phyloP scores from a whole-genome alignment of 371 early-diverging fungal genomes.

The Mortierella sp. region DNA sequence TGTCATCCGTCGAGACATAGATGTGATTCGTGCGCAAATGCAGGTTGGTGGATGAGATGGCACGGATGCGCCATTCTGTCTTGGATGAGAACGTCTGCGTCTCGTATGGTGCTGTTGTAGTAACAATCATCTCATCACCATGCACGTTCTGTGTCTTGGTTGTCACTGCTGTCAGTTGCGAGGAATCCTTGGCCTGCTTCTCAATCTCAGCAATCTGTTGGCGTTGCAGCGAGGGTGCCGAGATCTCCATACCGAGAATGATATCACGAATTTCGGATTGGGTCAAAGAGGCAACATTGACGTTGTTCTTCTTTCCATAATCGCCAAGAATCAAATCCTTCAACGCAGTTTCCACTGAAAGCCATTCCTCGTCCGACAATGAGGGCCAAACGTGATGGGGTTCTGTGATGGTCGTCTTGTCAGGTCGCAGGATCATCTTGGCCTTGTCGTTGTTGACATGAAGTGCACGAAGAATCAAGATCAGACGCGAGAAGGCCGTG shows the following conservation, averaged over 20 bases:
- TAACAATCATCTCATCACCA: slow-evolving; percentile 98
- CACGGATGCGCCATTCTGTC: slow-evolving; percentile 98
- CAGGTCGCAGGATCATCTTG: slow-evolving; percentile 94
- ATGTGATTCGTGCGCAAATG: slow-evolving; percentile 96
- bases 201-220: slow-evolving; percentile 98
- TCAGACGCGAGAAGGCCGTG: slow-evolving; percentile 98
- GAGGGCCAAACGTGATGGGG: slow-evolving; percentile 98
- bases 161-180: slow-evolving; percentile 94
- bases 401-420: slow-evolving; percentile 92
- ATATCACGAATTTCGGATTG: slow-evolving; percentile 98
- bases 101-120: slow-evolving; percentile 97
- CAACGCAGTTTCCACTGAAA: slow-evolving; percentile 93
- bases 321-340: slow-evolving; percentile 98
- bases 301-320: slow-evolving; percentile 99
- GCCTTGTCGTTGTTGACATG: slow-evolving; percentile 97
- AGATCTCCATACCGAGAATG: slow-evolving; percentile 99
- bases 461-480: slow-evolving; percentile 95
- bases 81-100: slow-evolving; percentile 96
- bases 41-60: slow-evolving; percentile 94
- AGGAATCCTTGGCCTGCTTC: slow-evolving; percentile 92
- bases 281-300: slow-evolving; percentile 96
- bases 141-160: slow-evolving; percentile 97
- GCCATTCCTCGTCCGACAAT: slow-evolving; percentile 97
- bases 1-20: slow-evolving; percentile 94
- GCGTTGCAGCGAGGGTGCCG: slow-evolving; percentile 96